Conservation (phyloP, 208 protist species). For the Leishmania mexicana region DNA sequence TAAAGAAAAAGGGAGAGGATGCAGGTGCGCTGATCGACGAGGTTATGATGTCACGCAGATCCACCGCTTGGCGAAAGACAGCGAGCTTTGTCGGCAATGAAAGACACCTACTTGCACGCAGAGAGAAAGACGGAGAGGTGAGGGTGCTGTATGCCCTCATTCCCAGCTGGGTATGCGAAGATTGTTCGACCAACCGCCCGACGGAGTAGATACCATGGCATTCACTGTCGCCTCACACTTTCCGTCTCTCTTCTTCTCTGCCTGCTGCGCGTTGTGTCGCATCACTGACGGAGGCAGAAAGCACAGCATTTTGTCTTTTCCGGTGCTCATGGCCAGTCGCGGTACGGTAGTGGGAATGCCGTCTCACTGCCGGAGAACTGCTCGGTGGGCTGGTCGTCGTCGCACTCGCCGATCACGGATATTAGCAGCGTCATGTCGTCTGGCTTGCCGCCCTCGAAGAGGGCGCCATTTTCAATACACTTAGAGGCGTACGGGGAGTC, state of each 20-base stretch:
- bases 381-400: slow-evolving; percentile 44
- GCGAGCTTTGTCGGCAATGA: background rate
- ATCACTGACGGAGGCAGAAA: background rate
- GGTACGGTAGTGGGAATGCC: slow-evolving; percentile 54
- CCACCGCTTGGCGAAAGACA: background rate
- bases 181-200: background rate
- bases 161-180: background rate
- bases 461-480: slow-evolving; percentile 60
- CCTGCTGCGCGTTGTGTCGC: background rate
- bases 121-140: background rate
- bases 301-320: background rate
- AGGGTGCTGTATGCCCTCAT: background rate
- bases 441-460: slow-evolving; percentile 78
- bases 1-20: background rate
- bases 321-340: slow-evolving; percentile 57
- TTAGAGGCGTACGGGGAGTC: slow-evolving; percentile 70
- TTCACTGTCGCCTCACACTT: background rate
- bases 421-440: slow-evolving; percentile 79
- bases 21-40: background rate
- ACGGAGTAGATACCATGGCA: background rate
- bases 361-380: slow-evolving; percentile 45
- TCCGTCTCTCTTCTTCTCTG: background rate
- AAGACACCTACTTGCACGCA: background rate
- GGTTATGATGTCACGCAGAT: background rate
- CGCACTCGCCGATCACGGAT: slow-evolving; percentile 59